Evolutionary conservation across 169 alveolate genomes (phyloP), one percentile per base, ranked within the genome.

Genomic region (Plasmodium adleri): DNA sequence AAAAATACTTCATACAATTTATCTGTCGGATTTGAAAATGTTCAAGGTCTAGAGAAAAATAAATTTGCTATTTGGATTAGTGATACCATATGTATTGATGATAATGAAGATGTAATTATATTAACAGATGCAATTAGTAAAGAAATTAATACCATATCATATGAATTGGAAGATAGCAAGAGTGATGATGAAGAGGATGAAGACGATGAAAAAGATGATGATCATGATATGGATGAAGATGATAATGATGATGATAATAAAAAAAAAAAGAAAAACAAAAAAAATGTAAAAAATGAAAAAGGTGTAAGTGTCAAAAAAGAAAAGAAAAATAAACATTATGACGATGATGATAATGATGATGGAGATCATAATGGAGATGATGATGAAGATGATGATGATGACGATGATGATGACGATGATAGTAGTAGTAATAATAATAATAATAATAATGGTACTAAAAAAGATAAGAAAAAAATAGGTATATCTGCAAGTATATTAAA

Each of bases 51-150:
- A 15, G 95, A 92, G 9, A 93, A 92, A 12, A 93, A 90, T 58
- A 91, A 66, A 72, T 96, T 93, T 58, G 97, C 98, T 26, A 93
- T 95, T 4, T 96, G 98, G 98, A 88, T 96, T n/a, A 96, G 97
- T 47, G 98, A 96, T 74, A 96, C 98, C 2, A 97, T 96, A 5
- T 94, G 60, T 63, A 92, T 96, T 26, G 75, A 96, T 24, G 72
- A 62, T 0, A 92, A 94, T 45, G 97, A 92, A 0, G 92, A 88
- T 39, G 92, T 78, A 15, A 88, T 50, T 45, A 93, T 95, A 50
- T 76, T 95, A 15, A 95, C 97, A 20, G 89, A 92, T 20, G 66
- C 91, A 9, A 93, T 94, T 13, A 95, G 97, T 54, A 95, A 94
- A 78, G 93, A 91, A 45, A 52, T 95, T 88, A 96, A 95, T 75